These are phyloP conservation scores for Naematelia aurantialba DNA, from an alignment of 768 basidiomycete genomes.

Conservation along the genomic window DNA sequence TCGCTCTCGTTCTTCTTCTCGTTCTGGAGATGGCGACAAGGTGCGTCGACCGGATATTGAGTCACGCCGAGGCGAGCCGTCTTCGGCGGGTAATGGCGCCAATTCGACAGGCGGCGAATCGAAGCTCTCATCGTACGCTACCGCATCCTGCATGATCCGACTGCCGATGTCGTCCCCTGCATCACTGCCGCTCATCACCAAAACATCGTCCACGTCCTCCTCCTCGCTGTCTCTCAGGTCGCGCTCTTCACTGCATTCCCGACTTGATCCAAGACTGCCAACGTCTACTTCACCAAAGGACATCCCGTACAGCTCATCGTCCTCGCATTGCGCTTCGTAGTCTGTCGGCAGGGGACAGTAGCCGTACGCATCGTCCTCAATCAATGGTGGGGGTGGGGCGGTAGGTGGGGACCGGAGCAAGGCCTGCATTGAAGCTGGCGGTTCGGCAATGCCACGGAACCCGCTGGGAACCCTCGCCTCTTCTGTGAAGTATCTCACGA, in stretches of 20 bases:
- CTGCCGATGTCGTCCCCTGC: slow-evolving; percentile 5
- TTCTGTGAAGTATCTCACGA: not conserved
- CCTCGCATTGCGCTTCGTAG: slow-evolving; percentile 38
- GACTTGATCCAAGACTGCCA: slow-evolving; percentile 14
- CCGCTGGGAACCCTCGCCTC: not conserved
- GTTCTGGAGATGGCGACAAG: not conserved
- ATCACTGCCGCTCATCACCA: not conserved
- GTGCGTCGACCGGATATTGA: not conserved
- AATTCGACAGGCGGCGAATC: slow-evolving; percentile 28
- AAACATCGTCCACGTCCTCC: slow-evolving; percentile 3
- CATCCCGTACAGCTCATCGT: slow-evolving; percentile 29
- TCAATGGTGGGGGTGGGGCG: slow-evolving; percentile 8
- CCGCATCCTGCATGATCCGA: slow-evolving; percentile 19
- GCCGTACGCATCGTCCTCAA: slow-evolving; percentile 36
- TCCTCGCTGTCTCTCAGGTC: not conserved
- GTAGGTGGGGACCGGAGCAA: slow-evolving; percentile 1
- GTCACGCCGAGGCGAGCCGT: not conserved
- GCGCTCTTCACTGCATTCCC: slow-evolving; percentile 10
- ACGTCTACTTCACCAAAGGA: slow-evolving; percentile 15
- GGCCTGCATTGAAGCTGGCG: slow-evolving; percentile 1
- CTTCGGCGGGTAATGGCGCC: slow-evolving; percentile 14
- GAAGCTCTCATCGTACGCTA: slow-evolving; percentile 21
- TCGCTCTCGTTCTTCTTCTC: not conserved
- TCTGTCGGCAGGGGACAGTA: slow-evolving; percentile 39
- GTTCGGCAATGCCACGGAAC: not conserved